These are phyloP conservation scores for Capsaspora owczarzaki DNA, from an alignment of 78 protist genomes.

Conservation along the genomic window DNA sequence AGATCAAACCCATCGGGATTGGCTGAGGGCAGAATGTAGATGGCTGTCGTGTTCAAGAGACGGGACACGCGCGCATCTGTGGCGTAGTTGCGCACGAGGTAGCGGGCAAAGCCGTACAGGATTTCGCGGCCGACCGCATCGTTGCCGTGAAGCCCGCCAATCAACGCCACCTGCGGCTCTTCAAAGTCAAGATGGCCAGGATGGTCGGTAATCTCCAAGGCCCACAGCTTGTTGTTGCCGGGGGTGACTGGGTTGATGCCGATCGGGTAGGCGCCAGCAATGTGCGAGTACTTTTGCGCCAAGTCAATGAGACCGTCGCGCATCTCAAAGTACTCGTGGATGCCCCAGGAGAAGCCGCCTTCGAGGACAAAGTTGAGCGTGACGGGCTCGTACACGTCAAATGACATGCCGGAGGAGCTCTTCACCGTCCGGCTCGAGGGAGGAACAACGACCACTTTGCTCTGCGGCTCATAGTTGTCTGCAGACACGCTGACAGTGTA, in stretches of 20 bases:
- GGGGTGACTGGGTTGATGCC: no score
- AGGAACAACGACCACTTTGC: no score
- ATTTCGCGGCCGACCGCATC: conserved; percentile 53
- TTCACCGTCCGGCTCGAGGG: no score
- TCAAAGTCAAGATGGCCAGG: neutral
- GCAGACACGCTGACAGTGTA: neutral
- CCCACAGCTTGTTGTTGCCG: no score
- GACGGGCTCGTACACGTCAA: no score
- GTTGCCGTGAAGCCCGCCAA: conserved; percentile 73
- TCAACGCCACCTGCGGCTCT: neutral
- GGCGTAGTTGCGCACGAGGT: conserved; percentile 4
- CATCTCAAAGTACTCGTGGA: no score
- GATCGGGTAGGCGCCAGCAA: no score
- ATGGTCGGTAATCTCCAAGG: neutral
- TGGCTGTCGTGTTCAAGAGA: conserved; percentile 18
- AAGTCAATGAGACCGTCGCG: no score
- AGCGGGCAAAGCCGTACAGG: neutral
- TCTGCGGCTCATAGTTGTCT: neutral
- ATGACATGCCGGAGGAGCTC: no score
- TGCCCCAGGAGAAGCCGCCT: no score
- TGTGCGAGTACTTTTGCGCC: no score
- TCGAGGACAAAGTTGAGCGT: no score
- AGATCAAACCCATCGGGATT: conserved; percentile 70
- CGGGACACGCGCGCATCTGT: neutral
- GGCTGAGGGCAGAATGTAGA: conserved; percentile 60